Conservation (phyloP, 345 rosid genomes). For the Lagerstroemia speciosa region DNA sequence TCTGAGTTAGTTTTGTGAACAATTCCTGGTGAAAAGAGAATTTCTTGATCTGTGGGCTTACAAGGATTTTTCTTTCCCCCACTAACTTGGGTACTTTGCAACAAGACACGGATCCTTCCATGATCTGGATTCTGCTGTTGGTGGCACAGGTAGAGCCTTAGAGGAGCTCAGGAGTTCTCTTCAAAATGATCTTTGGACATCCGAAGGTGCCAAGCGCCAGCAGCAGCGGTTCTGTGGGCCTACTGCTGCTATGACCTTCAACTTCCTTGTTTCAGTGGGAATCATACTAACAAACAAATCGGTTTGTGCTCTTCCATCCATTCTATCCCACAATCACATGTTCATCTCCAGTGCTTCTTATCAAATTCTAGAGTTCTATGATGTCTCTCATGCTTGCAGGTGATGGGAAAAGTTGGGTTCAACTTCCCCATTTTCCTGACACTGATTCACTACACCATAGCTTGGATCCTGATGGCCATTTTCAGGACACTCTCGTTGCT, state of each 20-base stretch:
- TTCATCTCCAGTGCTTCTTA: not conserved
- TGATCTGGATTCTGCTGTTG: not conserved
- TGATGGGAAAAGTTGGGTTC: constrained; percentile 82
- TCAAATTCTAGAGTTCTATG: not conserved
- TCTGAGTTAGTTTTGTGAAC: no score
- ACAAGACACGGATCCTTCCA: no score
- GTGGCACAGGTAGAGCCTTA: constrained; percentile 53
- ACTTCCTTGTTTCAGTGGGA: constrained; percentile 77
- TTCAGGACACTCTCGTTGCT: constrained; percentile 59
- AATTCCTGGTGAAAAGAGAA: no score
- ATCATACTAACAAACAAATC: constrained; percentile 80
- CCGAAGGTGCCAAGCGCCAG: constrained; percentile 81
- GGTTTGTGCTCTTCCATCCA: constrained; percentile 18
- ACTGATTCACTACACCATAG: constrained; percentile 62
- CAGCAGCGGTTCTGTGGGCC: constrained; percentile 86
- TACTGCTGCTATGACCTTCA: constrained; percentile 74
- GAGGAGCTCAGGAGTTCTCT: constrained; percentile 78
- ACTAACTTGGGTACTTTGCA: no score
- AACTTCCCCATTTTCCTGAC: constrained; percentile 79
- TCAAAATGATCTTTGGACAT: constrained; percentile 72
- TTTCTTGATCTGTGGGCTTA: no score
- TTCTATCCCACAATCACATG: not conserved
- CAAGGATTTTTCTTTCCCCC: no score
- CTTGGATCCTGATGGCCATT: constrained; percentile 76
- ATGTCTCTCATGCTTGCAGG: constrained; percentile 27